Evolutionary conservation across 495 filamentous ascomycete species (phyloP).

Genomic region (Aspergillus conjunctus): DNA sequence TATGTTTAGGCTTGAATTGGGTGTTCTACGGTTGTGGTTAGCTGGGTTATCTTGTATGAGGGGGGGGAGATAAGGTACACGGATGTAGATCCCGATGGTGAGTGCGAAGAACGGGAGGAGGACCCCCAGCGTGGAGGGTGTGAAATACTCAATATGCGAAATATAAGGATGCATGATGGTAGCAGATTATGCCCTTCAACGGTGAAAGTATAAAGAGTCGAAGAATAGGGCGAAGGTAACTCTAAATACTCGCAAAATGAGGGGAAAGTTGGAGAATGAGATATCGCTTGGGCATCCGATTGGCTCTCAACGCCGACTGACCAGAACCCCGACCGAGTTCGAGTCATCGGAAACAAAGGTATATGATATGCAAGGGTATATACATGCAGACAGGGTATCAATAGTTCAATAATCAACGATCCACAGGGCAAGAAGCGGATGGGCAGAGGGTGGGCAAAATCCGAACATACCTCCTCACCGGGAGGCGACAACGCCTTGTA

Average conservation of each 20-base stretch:
- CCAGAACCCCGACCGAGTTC: constrained; percentile 4
- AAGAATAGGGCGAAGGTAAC: no score
- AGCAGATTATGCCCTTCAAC: no score
- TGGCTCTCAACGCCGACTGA: constrained; percentile 18
- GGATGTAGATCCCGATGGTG: constrained; percentile 18
- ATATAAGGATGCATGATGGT: not conserved
- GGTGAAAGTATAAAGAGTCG: no score
- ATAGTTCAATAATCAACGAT: constrained; percentile 7
- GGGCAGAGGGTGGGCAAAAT: not conserved
- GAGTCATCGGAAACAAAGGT: not conserved
- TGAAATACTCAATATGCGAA: not conserved
- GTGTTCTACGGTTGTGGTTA: not conserved
- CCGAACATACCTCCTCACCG: constrained; percentile 3
- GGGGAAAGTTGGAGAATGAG: not conserved
- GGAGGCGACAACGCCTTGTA: not conserved
- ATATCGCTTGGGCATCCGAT: constrained; percentile 15
- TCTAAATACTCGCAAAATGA: not conserved
- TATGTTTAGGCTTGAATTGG: not conserved
- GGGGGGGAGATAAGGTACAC: constrained; percentile 18
- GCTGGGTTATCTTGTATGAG: not conserved
- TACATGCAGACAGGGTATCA: constrained; percentile 24
- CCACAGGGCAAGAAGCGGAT: not conserved
- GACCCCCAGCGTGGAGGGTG: constrained; percentile 1
- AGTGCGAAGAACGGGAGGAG: constrained; percentile 9
- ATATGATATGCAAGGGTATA: not conserved